Evolutionary conservation across 176 grass and related monocot genomes (phyloP), one percentile per base, ranked within the genome.

Genomic region (Leersia perrieri): DNA sequence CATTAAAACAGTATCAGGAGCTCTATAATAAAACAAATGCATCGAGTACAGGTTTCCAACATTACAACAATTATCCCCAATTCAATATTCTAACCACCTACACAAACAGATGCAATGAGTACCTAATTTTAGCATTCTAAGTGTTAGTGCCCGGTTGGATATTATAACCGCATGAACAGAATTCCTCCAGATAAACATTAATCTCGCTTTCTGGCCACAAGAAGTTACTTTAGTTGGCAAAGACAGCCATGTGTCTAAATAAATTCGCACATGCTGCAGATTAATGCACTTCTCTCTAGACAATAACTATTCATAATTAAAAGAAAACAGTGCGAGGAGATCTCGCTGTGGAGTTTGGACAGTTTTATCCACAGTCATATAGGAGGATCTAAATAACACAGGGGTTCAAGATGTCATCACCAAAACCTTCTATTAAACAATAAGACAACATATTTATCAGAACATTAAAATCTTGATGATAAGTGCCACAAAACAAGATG

Each of bases 71-170:
- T 75, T 41, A 16, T 8, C 5, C 20, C 11, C 0, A 4, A 27
- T 61, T 30, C 72, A 74, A 32, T 45, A 20, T 60, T 15, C 28
- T 58, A 11, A 45, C 45, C 36, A 35, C 10, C 14, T 47, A n/a
- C 29, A 27, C 28, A 44, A 3, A 18, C 47, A 57, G 0, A 44
- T 23, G 26, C 41, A 60, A 10, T 1, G 14, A 70, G n/a, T 27
- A 45, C 22, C 76, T 68, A 86, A 74, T 68, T 81, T 68, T 60
- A 60, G 76, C 62, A 36, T 55, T 23, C 9, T 35, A 11, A 15
- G 1, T 3, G 9, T 68, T 57, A 16, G 20, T 33, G 18, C 12
- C 18, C 0, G 3, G 18, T 32, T 30, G 63, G 68, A 32, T 29
- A 20, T 60, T 15, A 67, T 42, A 11, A 60, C 62, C 36, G 12